phyloP scores from a whole-genome alignment of 441 rosid species.

The Populus hybrid region DNA sequence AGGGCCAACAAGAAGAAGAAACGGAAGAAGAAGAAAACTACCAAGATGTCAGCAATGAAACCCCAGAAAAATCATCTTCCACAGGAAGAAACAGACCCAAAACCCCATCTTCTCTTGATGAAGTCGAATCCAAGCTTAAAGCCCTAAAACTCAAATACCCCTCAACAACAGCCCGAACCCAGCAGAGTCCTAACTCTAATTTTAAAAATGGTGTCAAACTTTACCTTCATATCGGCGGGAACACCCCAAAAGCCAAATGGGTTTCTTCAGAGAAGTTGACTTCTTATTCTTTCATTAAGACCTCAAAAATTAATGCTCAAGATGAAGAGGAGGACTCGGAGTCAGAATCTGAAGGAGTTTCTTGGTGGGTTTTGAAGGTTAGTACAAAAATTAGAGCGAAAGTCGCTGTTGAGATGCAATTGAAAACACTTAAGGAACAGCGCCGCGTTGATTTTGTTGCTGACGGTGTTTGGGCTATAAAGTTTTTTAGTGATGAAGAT shows the following conservation, averaged over 20 bases:
- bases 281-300: slow-evolving; percentile 56
- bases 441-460: slow-evolving; percentile 87
- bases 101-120: slow-evolving; percentile 66
- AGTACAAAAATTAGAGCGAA: slow-evolving; percentile 60
- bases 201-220: slow-evolving; percentile 62
- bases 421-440: slow-evolving; percentile 69
- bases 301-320: slow-evolving; percentile 25
- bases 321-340: slow-evolving; percentile 44
- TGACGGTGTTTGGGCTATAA: slow-evolving; percentile 84
- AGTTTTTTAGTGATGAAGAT: slow-evolving; percentile 57
- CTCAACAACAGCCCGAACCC: slow-evolving; percentile 19
- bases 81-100: slow-evolving; percentile 33
- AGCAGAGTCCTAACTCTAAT: slow-evolving; percentile 26
- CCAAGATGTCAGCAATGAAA: slow-evolving; percentile 49
- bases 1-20: slow-evolving; percentile 32
- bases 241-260: slow-evolving; percentile 96
- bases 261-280: slow-evolving; percentile 64
- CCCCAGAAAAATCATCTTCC: slow-evolving; percentile 46
- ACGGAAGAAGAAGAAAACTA: slow-evolving; percentile 41
- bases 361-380: slow-evolving; percentile 78
- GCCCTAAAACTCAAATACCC: slow-evolving; percentile 82
- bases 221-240: slow-evolving; percentile 72
- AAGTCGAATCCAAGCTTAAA: slow-evolving; percentile 72
- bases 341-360: slow-evolving; percentile 40
- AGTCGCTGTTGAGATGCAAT: slow-evolving; percentile 65